Evolutionary conservation across 805 yeast species (phyloP).

Genomic region (Candida pseudofarinosa): DNA sequence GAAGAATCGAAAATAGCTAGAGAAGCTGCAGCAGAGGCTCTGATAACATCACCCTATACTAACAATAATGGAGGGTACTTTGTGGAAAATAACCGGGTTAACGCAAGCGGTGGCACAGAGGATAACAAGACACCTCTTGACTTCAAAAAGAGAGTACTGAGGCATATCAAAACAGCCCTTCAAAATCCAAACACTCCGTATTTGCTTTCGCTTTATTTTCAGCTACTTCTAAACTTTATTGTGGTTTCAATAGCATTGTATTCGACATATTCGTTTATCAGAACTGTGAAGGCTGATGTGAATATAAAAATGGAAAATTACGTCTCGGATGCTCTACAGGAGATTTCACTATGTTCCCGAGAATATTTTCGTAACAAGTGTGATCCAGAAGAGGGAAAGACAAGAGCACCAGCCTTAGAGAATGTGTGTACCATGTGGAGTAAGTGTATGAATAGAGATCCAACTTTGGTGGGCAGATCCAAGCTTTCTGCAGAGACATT

Average conservation of each 20-base stretch:
- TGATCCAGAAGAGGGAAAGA: conserved; percentile 38
- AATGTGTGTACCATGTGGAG: conserved; percentile 69
- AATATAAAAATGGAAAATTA: conserved; percentile 63
- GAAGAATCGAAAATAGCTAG: neutral
- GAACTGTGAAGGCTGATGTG: conserved; percentile 65
- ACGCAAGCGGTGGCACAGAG: neutral
- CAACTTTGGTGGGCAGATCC: conserved; percentile 62
- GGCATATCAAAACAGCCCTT: conserved; percentile 1
- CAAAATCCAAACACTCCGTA: conserved; percentile 51
- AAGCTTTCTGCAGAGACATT: conserved; percentile 75
- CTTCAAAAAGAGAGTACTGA: neutral
- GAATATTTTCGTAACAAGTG: conserved; percentile 75
- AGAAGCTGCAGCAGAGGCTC: neutral
- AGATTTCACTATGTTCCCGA: conserved; percentile 63
- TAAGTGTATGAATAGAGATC: conserved; percentile 78
- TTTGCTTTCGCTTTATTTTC: conserved; percentile 58
- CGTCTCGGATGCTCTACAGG: conserved; percentile 54
- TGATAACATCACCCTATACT: neutral
- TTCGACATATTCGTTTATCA: conserved; percentile 46
- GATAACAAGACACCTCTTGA: neutral
- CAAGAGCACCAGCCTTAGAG: conserved; percentile 73
- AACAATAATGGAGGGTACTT: neutral
- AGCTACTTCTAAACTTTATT: conserved; percentile 53
- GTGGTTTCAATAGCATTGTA: conserved; percentile 50
- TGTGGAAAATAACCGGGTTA: neutral